These are phyloP conservation scores for Apiotrichum brassicae DNA, from an alignment of 1,284 basidiomycete species.

Conservation along the genomic window DNA sequence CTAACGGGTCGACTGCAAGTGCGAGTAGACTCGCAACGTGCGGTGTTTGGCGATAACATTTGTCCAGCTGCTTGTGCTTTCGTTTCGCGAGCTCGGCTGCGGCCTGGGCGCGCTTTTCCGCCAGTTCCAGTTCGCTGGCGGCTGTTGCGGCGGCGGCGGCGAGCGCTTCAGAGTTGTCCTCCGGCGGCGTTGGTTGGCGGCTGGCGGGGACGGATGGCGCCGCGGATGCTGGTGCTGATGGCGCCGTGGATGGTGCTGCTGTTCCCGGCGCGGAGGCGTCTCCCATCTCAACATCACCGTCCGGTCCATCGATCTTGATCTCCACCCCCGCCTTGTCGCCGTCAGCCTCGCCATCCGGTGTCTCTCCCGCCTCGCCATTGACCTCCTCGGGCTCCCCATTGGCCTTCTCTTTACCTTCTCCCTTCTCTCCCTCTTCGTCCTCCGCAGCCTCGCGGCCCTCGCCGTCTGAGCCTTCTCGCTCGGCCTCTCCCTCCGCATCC, in stretches of 20 bases:
- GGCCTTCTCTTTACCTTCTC: conserved; percentile 1
- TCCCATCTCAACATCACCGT: conserved; percentile 19
- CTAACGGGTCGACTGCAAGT: conserved; percentile 29
- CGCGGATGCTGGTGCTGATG: conserved; percentile 7
- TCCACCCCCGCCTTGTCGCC: neutral
- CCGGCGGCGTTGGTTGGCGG: conserved; percentile 3
- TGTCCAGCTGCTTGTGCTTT: conserved; percentile 25
- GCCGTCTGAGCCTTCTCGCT: conserved; percentile 3
- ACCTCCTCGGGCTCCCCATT: neutral
- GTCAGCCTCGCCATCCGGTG: neutral
- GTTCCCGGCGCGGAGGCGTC: neutral
- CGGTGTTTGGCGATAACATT: conserved; percentile 22
- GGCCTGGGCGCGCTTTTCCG: conserved; percentile 6
- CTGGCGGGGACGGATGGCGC: conserved; percentile 4
- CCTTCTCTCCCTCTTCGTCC: conserved; percentile 34
- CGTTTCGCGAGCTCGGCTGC: conserved; percentile 14
- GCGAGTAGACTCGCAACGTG: conserved; percentile 26
- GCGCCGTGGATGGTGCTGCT: conserved; percentile 1
- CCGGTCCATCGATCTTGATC: neutral
- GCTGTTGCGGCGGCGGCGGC: neutral
- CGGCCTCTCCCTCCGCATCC: conserved; percentile 7
- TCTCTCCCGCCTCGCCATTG: neutral
- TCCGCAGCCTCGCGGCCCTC: conserved; percentile 7
- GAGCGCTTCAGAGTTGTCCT: neutral
- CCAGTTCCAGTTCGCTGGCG: conserved; percentile 3